Base-by-base conservation (phyloP, 441 rosid genomes). In the Pelargonium australe region DNA sequence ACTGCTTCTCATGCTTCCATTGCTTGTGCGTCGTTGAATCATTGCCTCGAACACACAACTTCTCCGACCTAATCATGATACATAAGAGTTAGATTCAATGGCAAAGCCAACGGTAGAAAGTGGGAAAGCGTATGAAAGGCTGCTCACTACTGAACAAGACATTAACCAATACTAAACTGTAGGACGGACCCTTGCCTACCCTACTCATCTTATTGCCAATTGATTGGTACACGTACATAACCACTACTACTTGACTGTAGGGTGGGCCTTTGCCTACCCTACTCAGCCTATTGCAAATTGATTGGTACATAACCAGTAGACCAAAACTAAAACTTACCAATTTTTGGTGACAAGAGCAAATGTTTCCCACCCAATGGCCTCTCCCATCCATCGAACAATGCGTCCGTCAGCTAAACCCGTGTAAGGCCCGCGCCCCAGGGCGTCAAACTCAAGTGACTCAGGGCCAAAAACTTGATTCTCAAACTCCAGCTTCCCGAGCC, bases 381-480 rank as follows among this genome's bases (percentile, higher is more conserved):
- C 87, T 5, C 99, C 99, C 97, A 91, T 87, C 99, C 99, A 94
- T 73, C 99, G 81, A 47, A 94, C 97, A 20, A 94, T 70, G 10
- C 97, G 83, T 16, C 99, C 97, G 58, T 94, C 96, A 0, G 97
- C 99, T 67, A 94, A 70, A 2, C 99, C 99, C 0, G 96, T 57
- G 76, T 94, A 94, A 10, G 99, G 99, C 8, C 97, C 97, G 41
- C 76, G 86, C 2, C 99, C 99, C 7, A 73, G 63, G 65, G 72
- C 70, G 70, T 94, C 97, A 41, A 94, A 94, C 87, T 94, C 99
- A 72, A 94, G 70, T 0, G 97, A 94, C 74, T 94, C 97, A 0
- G 97, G 97, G 0, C 99, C 99, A 53, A 82, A 94, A 17, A 91
- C 90, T 74, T 94, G 71, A 67, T 83, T 82, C 2, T 80, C 88